Conservation (phyloP, 495 filamentous ascomycete species). For the Astrocystis sublimbata region DNA sequence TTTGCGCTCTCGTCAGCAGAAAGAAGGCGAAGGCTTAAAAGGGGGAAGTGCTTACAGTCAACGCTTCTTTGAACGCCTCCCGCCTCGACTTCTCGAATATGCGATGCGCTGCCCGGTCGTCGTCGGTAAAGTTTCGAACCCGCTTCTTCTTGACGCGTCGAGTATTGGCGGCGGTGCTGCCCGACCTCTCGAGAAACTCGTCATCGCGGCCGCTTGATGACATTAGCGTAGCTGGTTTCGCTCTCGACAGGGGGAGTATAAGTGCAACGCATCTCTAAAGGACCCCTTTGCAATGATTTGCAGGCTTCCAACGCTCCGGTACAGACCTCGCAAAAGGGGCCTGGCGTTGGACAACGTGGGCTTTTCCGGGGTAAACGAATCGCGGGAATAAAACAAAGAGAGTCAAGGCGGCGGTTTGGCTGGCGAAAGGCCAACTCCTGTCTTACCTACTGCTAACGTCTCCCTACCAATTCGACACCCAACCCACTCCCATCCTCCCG, state of each 20-base stretch:
- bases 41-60: slow-evolving; percentile 23
- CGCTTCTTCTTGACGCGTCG: slow-evolving; percentile 26
- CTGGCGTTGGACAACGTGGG: slow-evolving; percentile 4
- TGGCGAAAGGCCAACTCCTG: slow-evolving; percentile 6
- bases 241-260: slow-evolving; percentile 7
- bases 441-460: slow-evolving; percentile 11
- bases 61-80: slow-evolving; percentile 29
- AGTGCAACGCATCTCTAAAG: slow-evolving; percentile 17
- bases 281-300: slow-evolving; percentile 3
- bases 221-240: slow-evolving; percentile 17
- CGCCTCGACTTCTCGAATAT: slow-evolving; percentile 28
- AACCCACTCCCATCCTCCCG: slow-evolving; percentile 20
- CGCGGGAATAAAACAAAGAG: slow-evolving; percentile 7
- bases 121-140: slow-evolving; percentile 28
- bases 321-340: slow-evolving; percentile 7
- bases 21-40: not conserved
- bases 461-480: slow-evolving; percentile 17
- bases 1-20: slow-evolving; percentile 12
- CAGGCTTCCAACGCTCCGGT: slow-evolving; percentile 9
- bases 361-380: slow-evolving; percentile 15
- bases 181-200: slow-evolving; percentile 13
- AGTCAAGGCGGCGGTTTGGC: slow-evolving; percentile 11
- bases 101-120: slow-evolving; percentile 31
- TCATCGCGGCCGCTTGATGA: slow-evolving; percentile 24
- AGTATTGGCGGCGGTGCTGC: not conserved